Conservation (phyloP, 495 filamentous ascomycete genomes). For the Penicillium bovifimosum region DNA sequence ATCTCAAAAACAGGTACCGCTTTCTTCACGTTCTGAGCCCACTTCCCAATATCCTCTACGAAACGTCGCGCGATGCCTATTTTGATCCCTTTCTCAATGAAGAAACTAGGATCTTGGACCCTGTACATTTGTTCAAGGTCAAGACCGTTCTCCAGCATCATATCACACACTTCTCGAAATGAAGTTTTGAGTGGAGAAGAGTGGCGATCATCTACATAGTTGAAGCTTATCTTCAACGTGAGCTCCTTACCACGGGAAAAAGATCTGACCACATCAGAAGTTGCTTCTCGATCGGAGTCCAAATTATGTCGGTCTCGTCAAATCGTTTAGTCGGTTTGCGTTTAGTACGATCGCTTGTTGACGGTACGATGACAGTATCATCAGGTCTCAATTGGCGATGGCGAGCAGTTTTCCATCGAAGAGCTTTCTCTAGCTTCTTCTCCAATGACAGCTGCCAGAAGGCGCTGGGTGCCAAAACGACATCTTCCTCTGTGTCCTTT, state of each 20-base stretch:
- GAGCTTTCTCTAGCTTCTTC: constrained; percentile 4
- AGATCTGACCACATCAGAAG: constrained; percentile 12
- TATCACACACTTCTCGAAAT: constrained; percentile 14
- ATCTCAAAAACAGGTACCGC: background rate
- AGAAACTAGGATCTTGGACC: constrained; percentile 8
- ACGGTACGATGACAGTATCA: too few species aligned
- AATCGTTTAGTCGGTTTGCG: too few species aligned
- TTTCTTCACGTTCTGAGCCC: background rate
- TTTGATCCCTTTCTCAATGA: background rate
- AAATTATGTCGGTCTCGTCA: constrained; percentile 9
- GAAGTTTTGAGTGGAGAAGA: constrained; percentile 6
- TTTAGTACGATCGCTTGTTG: too few species aligned
- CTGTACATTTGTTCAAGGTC: constrained; percentile 19
- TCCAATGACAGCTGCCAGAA: constrained; percentile 20
- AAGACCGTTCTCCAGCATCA: constrained; percentile 13
- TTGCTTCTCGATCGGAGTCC: constrained; percentile 17
- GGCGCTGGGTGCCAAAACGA: constrained; percentile 16
- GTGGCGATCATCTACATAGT: constrained; percentile 10
- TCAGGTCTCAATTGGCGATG: too few species aligned
- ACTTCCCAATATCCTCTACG: background rate
- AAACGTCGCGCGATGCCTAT: background rate
- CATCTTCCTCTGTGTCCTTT: constrained; percentile 27
- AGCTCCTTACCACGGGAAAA: constrained; percentile 11
- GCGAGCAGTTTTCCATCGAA: constrained; percentile 1
- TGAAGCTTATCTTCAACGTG: constrained; percentile 13